Base-by-base conservation (phyloP, 192 early-diverging fungal genomes). In the Umbelopsis sp. region DNA sequence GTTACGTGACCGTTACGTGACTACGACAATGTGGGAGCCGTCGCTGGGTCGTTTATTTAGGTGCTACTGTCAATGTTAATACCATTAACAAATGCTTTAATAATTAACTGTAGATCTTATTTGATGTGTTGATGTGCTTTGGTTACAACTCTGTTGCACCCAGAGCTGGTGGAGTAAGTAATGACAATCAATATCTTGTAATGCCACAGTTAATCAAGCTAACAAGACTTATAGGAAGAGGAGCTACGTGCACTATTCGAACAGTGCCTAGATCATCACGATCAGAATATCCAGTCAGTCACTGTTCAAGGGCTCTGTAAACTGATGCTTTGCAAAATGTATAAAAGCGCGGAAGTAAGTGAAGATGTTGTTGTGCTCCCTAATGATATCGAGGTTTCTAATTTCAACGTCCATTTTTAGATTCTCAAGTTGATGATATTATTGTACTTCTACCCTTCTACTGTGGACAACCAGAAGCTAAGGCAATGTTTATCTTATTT, bases 401-500 rank as follows among this genome's bases (percentile, higher is more conserved):
- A 15, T 33, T 7, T 61, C 1, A 37, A 22, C 18, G 0, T 5
- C 10, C 21, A 35, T 41, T 41, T 8, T 9, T 3, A 92, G 90
- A 79, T 88, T 52, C 77, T 97, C 52, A 85, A 91, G 46, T 81
- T 87, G 72, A 72, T 97, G 74, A 79, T 95, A n/a, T 77, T 93
- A 0, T 74, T 94, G 18, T 97, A 95, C 79, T 95, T 91, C 77
- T 89, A 94, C 75, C 91, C 91, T 18, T 70, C 78, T 2, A 94
- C 91, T 8, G 78, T 71, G 12, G 70, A 58, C 37, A 95, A 94
- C 71, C 78, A 89, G 52, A 83, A 87, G 13, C 78, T 94, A 64
- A 82, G 91, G 1, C 94, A 95, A 73, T 97, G 94, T 70, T 83
- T 97, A n/a, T 86, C 84, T 22, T 97, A 95, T 74, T 97, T 97